Evolutionary conservation across 192 early-diverging fungal genomes (phyloP).

Genomic region (Coemansia erecta): DNA sequence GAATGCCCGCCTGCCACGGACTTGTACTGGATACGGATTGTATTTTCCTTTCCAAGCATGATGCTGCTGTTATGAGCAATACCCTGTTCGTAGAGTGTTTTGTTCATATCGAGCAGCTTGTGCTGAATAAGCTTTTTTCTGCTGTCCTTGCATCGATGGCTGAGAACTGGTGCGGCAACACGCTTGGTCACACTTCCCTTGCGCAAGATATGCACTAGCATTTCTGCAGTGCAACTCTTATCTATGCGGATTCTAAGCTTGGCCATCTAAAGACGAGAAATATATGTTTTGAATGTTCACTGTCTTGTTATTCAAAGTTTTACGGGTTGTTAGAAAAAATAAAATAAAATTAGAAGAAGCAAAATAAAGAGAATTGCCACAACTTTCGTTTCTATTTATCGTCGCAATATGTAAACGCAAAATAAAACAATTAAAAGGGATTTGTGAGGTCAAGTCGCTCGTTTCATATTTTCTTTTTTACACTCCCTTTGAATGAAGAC

Average conservation of each 20-base stretch:
- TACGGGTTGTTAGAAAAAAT: neutral
- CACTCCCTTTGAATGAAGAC: neutral
- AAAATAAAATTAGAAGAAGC: neutral
- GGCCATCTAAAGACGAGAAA: neutral
- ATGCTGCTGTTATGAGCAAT: neutral
- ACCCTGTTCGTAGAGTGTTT: conserved; percentile 3
- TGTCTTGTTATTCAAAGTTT: neutral
- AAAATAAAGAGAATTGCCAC: neutral
- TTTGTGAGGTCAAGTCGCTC: neutral
- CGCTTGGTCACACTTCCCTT: neutral
- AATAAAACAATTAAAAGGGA: neutral
- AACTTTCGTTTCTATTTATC: neutral
- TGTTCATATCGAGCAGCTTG: neutral
- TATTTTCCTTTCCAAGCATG: conserved; percentile 1
- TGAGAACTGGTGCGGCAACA: neutral
- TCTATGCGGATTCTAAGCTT: neutral
- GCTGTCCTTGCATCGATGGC: neutral
- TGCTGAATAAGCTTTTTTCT: neutral
- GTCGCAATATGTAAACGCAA: neutral
- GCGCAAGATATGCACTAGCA: neutral
- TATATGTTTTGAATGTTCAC: neutral
- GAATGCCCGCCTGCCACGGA: too few relatives aligned
- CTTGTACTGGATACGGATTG: neutral
- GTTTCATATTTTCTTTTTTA: neutral
- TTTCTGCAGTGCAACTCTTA: conserved; percentile 3